Evolutionary conservation across 2,329 filamentous ascomycete genomes (phyloP).

Genomic region (Calonectria pseudoturangicola): DNA sequence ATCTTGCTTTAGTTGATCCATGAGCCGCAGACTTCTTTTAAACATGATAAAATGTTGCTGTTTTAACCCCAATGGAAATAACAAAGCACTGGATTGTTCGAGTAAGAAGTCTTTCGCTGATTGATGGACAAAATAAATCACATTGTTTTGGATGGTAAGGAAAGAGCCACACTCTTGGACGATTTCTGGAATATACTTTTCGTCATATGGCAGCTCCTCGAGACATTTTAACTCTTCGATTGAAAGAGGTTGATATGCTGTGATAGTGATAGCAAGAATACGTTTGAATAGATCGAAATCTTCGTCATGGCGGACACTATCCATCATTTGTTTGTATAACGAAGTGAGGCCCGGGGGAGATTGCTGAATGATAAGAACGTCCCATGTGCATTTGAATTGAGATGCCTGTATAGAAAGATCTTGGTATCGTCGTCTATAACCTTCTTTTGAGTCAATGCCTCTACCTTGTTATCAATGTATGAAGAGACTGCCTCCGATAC

Average conservation of each 20-base stretch:
- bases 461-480: conserved; percentile 63
- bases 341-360: not conserved
- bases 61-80: no score
- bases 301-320: not conserved
- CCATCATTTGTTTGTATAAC: not conserved
- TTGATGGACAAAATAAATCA: conserved; percentile 63
- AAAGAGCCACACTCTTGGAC: conserved; percentile 60
- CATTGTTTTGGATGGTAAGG: conserved; percentile 56
- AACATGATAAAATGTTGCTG: no score
- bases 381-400: conserved; percentile 45
- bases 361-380: conserved; percentile 55
- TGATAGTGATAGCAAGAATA: not conserved
- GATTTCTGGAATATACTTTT: not conserved
- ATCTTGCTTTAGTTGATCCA: not conserved
- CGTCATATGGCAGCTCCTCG: no score
- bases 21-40: no score
- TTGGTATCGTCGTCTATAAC: not conserved
- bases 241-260: not conserved
- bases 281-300: not conserved
- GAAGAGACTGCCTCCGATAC: no score
- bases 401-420: not conserved
- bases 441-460: no score
- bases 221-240: no score
- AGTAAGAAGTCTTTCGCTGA: conserved; percentile 65
- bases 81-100: not conserved